These are phyloP conservation scores for Apiospora saccharicola DNA, from an alignment of 2,329 filamentous ascomycete species.

Conservation along the genomic window DNA sequence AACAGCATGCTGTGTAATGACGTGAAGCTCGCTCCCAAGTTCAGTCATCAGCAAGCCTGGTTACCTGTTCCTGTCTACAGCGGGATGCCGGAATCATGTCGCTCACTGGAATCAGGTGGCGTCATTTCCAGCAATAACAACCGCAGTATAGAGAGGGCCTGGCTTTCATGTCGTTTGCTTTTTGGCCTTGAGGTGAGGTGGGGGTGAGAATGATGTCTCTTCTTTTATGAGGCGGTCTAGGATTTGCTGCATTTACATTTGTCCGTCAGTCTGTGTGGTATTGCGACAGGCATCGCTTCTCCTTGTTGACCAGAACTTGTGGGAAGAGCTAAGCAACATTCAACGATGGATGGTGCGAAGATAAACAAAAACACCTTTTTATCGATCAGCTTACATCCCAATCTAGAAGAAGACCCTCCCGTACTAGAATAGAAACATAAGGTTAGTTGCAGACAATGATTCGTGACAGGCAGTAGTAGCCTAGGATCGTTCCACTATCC, in stretches of 20 bases:
- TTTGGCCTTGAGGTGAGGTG: neutral
- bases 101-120: neutral
- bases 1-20: neutral
- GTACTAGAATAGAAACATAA: neutral
- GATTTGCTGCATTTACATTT: neutral
- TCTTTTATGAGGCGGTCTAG: slow-evolving; percentile 3
- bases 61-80: slow-evolving; percentile 15
- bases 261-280: neutral
- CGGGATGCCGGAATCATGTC: neutral
- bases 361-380: neutral
- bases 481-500: slow-evolving; percentile 1
- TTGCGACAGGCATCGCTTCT: neutral
- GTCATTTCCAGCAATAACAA: slow-evolving; percentile 1
- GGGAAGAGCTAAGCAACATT: neutral
- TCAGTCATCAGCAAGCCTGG: neutral
- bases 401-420: neutral
- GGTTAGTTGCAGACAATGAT: neutral
- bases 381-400: neutral
- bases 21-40: neutral
- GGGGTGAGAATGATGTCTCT: slow-evolving; percentile 10
- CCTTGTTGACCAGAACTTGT: neutral
- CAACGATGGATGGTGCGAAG: neutral
- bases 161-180: neutral
- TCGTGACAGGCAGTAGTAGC: neutral
- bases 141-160: neutral